Conservation (phyloP, 345 rosid species). For the sweet orange (Citrus sinensis) region DVS_A1.0 CM039161.1:17906001-17906500, state of each 20-base stretch:
- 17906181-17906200: slow-evolving; percentile 49
- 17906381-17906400: slow-evolving; percentile 91
- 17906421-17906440: slow-evolving; percentile 99
- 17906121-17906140: slow-evolving; percentile 74
- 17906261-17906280: neutral
- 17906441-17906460: slow-evolving; percentile 26
- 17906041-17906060: no score
- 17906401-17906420: slow-evolving; percentile 93
- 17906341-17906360: slow-evolving; percentile 56
- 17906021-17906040: neutral
- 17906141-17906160: slow-evolving; percentile 67
- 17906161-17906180: slow-evolving; percentile 47
- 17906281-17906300: slow-evolving; percentile 54
- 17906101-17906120: slow-evolving; percentile 86
- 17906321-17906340: slow-evolving; percentile 40
- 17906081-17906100: slow-evolving; percentile 83
- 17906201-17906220: slow-evolving; percentile 26
- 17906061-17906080: slow-evolving; percentile 24
- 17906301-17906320: slow-evolving; percentile 73
- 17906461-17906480: neutral
- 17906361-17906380: slow-evolving; percentile 76
- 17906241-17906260: neutral
- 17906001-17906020: neutral
- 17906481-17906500: neutral
- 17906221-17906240: neutral